Base-by-base conservation (phyloP, 2,329 filamentous ascomycete genomes). In the Cyphellophora europaea region DNA sequence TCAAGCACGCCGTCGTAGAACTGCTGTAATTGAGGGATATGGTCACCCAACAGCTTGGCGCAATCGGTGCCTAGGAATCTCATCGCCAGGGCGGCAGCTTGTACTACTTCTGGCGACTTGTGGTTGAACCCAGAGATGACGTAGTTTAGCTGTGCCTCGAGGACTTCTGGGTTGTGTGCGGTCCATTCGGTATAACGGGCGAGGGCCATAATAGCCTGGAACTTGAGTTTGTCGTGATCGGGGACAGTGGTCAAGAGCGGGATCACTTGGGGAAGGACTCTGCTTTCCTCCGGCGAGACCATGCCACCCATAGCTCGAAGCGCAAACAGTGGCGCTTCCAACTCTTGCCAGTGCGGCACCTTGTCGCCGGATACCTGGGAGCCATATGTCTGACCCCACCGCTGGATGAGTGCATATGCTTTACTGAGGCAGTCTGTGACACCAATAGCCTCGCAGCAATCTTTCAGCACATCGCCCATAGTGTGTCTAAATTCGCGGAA, bases 181-280 rank as follows among this genome's bases (percentile, higher is more conserved):
- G 93, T 98, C 91, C 91, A 98, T 58, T 96, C 89, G 0, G 93
- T 98, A 55, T 98, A 98, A 43, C 91, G 76, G 23, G 87, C 91
- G 14, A 98, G 73, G 3, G 93, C 88, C 87, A 98, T 95, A 52
- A 96, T 94, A 5, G 89, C 89, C 43, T 93, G 89, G 61, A 98
- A 98, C 5, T 88, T 85, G n/a, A 98, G 74, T 65, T 96, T 98
- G 61, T 96, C 86, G 52, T 98, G 91, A 52, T 84, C 80, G 0
- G 91, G 91, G 41, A 98, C 93, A 54, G 93, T 84, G 8, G 94
- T 86, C 43, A 98, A 77, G 37, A 98, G 69, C 12, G 88, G 88
- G 64, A 98, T 94, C 11, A 98, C 77, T 53, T 89, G 84, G 3
- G 87, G 84, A 27, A 98, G 69, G 49, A 98, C 84, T 25, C 85